Base-by-base conservation (phyloP, 2,329 filamentous ascomycete species). In the Aspergillus nomiae region DNA sequence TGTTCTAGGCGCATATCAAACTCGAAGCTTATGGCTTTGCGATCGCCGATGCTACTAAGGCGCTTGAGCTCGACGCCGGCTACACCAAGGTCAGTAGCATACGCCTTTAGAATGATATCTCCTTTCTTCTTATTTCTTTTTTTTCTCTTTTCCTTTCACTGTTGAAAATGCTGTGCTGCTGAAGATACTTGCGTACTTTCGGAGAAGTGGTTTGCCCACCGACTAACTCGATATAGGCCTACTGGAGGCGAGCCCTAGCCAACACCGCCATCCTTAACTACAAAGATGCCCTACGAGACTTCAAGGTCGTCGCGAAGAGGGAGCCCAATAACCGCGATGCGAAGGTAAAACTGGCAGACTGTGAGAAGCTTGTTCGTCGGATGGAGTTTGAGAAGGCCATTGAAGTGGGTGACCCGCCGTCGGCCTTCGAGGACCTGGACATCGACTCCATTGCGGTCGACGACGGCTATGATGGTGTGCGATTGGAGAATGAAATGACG, bases 321-420 rank as follows among this genome's bases (percentile, higher is more conserved):
- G 92, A 94, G 63, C 94, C 95, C 3, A 84, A 82, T 71, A 97
- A 97, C 80, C 93, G 93, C 72, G 92, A 95, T 82, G 94, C 94
- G 61, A 94, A 92, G 78, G 84, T 96, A 70, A 97, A 96, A 83
- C 84, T 96, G 70, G 89, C 92, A 65, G 94, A 98, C 75, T 97
- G 94, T 80, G 92, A 97, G 78, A 97, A 96, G 84, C 88, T 97
- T 70, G 92, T 98, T 68, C 93, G 94, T 74, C 90, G 94, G 73
- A 83, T 94, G 73, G 92, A 95, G 65, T 99, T 99, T 80, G 90
- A 96, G 71, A 93, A 92, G 70, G 95, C 95, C 36, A 99, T 98
- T 71, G 94, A 98, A 77, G 87, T 98, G 53, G 89, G 90, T 63
- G 95, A 98, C 70, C 92, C 94, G 68, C 93, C 94, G 4, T 97